Evolutionary conservation across 225 moss, liverwort and hornwort species (phyloP).

Genomic region (Pseudisothecium myosuroides): DNA sequence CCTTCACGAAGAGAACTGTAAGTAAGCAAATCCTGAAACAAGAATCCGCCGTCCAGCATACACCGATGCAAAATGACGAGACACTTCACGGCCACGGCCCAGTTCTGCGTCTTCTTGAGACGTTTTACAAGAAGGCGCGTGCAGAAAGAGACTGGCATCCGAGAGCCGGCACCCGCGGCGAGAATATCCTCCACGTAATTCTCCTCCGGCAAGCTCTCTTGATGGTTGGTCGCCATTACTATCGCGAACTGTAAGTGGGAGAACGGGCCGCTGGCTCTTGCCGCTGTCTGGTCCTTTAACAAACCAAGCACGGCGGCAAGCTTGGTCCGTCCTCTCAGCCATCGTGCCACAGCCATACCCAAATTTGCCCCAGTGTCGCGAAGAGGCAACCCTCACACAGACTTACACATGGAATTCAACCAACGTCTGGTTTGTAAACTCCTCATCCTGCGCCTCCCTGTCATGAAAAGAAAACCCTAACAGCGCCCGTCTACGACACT

Average conservation of each 20-base stretch:
- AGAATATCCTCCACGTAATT: slow-evolving; percentile 26
- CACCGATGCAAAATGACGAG: slow-evolving; percentile 33
- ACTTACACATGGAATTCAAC: neutral
- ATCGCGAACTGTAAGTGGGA: neutral
- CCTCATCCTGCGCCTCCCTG: neutral
- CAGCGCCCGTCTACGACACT: neutral
- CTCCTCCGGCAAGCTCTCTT: slow-evolving; percentile 35
- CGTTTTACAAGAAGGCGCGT: slow-evolving; percentile 15
- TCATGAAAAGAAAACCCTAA: neutral
- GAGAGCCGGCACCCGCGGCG: slow-evolving; percentile 10
- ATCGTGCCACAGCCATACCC: slow-evolving; percentile 41
- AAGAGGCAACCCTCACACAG: neutral
- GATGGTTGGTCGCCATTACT: slow-evolving; percentile 25
- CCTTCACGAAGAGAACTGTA: neutral
- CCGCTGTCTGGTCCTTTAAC: slow-evolving; percentile 35
- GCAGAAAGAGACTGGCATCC: slow-evolving; percentile 34
- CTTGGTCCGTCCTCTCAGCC: slow-evolving; percentile 24
- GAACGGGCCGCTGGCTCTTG: slow-evolving; percentile 14
- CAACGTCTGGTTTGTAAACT: neutral
- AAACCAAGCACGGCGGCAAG: slow-evolving; percentile 6
- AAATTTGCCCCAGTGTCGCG: neutral
- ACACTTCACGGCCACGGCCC: slow-evolving; percentile 39
- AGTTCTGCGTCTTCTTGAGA: slow-evolving; percentile 29
- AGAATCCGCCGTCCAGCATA: slow-evolving; percentile 43
- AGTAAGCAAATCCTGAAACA: slow-evolving; percentile 40